These are phyloP conservation scores for Tremella mesenterica DNA, from an alignment of 768 basidiomycete genomes.

Conservation along the genomic window DNA sequence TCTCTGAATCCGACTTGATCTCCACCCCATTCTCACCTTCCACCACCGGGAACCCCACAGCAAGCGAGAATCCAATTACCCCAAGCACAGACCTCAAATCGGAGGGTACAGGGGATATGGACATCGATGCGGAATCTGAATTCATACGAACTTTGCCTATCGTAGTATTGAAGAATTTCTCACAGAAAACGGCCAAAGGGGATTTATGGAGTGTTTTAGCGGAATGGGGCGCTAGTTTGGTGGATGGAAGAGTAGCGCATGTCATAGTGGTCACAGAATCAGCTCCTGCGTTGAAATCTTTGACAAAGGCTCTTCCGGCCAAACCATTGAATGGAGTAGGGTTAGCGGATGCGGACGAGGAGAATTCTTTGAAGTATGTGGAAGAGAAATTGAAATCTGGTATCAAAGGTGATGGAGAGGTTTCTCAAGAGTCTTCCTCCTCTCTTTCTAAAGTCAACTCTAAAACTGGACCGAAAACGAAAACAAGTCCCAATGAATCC, in stretches of 20 bases:
- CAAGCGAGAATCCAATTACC: neutral
- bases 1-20: slow-evolving; percentile 45
- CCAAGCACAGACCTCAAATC: neutral
- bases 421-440: too few relatives aligned
- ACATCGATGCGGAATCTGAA: slow-evolving; percentile 41
- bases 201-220: slow-evolving; percentile 67
- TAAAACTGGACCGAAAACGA: slow-evolving; percentile 3
- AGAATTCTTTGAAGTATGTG: slow-evolving; percentile 71
- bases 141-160: slow-evolving; percentile 64
- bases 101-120: neutral
- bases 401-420: too few relatives aligned
- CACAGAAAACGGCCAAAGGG: slow-evolving; percentile 55
- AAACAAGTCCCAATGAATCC: too few relatives aligned
- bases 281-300: slow-evolving; percentile 71
- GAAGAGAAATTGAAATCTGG: slow-evolving; percentile 70
- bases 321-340: slow-evolving; percentile 72
- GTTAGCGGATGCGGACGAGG: slow-evolving; percentile 73
- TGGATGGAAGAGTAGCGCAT: slow-evolving; percentile 83
- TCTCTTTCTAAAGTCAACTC: too few relatives aligned
- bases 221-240: slow-evolving; percentile 73
- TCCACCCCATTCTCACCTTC: slow-evolving; percentile 19
- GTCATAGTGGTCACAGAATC: slow-evolving; percentile 86
- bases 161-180: slow-evolving; percentile 75
- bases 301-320: slow-evolving; percentile 75
- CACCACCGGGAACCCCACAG: neutral